Percentiles rank a stretch among this genome's conserved stretches.
phyloP scores from a whole-genome alignment of 2,329 filamentous ascomycete species.

The Cladophialophora exuberans region DNA sequence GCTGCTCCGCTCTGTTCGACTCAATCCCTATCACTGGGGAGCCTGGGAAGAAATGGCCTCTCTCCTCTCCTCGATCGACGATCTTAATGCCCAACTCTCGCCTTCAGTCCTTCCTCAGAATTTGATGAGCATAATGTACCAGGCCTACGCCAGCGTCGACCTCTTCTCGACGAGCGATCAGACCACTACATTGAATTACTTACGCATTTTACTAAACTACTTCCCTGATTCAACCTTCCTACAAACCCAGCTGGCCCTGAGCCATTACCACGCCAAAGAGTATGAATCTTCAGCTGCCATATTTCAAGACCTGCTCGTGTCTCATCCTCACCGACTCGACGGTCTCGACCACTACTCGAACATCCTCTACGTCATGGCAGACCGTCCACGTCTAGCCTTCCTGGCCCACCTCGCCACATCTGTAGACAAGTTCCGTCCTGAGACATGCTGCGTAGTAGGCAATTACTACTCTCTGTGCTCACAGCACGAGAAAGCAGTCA shows the following conservation, averaged over 20 bases:
- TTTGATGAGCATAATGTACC: conserved; percentile 91
- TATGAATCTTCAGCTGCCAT: conserved; percentile 66
- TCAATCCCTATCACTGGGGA: conserved; percentile 95
- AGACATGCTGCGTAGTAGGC: conserved; percentile 94
- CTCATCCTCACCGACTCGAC: conserved; percentile 73
- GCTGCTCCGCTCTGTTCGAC: conserved; percentile 83
- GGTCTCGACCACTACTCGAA: conserved; percentile 96
- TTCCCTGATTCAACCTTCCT: conserved; percentile 90
- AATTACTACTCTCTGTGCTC: conserved; percentile 97
- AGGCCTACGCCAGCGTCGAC: conserved; percentile 86
- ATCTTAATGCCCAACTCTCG: conserved; percentile 59
- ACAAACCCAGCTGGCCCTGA: conserved; percentile 82
- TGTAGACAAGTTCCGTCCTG: conserved; percentile 93
- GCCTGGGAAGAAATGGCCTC: conserved; percentile 92
- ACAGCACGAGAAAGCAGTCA: conserved; percentile 95
- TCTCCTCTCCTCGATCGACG: conserved; percentile 76
- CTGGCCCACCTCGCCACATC: conserved; percentile 87
- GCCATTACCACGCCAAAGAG: conserved; percentile 88
- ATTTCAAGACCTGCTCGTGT: conserved; percentile 70
- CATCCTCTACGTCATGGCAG: conserved; percentile 89
- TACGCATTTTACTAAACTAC: conserved; percentile 70
- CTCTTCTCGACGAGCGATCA: conserved; percentile 75
- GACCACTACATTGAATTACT: conserved; percentile 25
- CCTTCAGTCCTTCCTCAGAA: conserved; percentile 70
- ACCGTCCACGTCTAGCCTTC: conserved; percentile 87